Evolutionary conservation across 768 basidiomycete species (phyloP).

Genomic region (Termitomyces sp.): DNA sequence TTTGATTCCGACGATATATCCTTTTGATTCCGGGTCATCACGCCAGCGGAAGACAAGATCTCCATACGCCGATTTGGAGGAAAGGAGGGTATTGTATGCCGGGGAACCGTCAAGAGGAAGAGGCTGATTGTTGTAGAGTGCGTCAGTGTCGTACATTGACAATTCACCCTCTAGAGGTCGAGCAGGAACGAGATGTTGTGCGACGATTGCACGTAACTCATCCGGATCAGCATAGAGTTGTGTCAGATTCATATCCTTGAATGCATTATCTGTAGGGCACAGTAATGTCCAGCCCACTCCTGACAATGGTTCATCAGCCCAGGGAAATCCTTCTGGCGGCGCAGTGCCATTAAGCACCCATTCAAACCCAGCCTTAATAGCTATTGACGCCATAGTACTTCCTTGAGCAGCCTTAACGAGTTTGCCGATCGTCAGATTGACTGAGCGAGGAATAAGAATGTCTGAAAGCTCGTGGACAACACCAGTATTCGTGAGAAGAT

Average conservation of each 20-base stretch:
- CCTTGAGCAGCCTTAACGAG: conserved; percentile 87
- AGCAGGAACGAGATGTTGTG: conserved; percentile 74
- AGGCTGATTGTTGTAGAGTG: conserved; percentile 69
- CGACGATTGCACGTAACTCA: conserved; percentile 56
- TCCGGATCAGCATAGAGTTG: conserved; percentile 57
- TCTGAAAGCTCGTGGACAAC: conserved; percentile 88
- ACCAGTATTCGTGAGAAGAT: conserved; percentile 85
- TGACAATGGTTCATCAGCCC: conserved; percentile 50
- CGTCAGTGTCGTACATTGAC: conserved; percentile 27
- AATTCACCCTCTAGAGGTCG: conserved; percentile 23
- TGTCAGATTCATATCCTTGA: conserved; percentile 84
- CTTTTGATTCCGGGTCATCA: conserved; percentile 43
- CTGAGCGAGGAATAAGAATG: conserved; percentile 81
- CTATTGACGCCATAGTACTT: conserved; percentile 82
- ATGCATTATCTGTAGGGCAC: conserved; percentile 90
- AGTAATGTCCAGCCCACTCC: conserved; percentile 81
- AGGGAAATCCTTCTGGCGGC: conserved; percentile 69
- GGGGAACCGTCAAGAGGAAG: conserved; percentile 67
- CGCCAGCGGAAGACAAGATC: conserved; percentile 74
- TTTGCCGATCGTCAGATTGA: conserved; percentile 87
- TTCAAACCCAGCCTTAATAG: conserved; percentile 81
- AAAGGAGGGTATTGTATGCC: conserved; percentile 78
- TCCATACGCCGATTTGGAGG: conserved; percentile 65
- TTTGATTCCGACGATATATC: conserved; percentile 71
- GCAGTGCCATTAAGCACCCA: conserved; percentile 89